Conservation (phyloP, 2,329 filamentous ascomycete species). For the Penicillium sp. region DNA sequence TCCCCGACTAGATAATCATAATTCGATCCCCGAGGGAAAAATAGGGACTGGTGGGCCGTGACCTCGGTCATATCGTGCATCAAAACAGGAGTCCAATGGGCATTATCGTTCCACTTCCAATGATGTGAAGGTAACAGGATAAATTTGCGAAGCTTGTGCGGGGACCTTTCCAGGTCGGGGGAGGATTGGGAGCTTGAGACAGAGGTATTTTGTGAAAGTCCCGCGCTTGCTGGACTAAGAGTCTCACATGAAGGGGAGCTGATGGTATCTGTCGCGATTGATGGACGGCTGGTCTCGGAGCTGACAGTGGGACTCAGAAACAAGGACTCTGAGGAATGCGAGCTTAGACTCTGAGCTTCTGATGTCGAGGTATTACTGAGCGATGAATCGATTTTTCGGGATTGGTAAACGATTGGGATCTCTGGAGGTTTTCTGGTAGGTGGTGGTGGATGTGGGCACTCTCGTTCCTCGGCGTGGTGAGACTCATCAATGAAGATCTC, state of each 20-base stretch:
- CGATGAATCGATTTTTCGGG: constrained; percentile 4
- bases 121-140: constrained; percentile 63
- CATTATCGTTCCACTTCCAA: constrained; percentile 54
- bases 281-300: not conserved
- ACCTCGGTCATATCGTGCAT: constrained; percentile 84
- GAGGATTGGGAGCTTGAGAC: constrained; percentile 6
- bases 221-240: constrained; percentile 1
- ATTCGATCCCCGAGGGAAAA: constrained; percentile 60
- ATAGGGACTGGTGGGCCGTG: constrained; percentile 75
- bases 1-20: constrained; percentile 75
- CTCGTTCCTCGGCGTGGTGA: not conserved
- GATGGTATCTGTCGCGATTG: not conserved
- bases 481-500: not conserved
- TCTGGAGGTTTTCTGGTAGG: constrained; percentile 9
- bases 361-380: constrained; percentile 1
- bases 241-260: constrained; percentile 1
- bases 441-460: not conserved
- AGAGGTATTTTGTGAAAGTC: constrained; percentile 9
- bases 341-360: not conserved
- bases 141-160: constrained; percentile 63
- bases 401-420: constrained; percentile 4
- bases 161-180: constrained; percentile 14
- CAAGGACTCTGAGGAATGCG: constrained; percentile 1
- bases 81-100: constrained; percentile 69
- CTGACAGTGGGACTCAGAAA: not conserved